phyloP scores from a whole-genome alignment of 805 yeast genomes.

The Cyberlindnera misumaiensis region DNA sequence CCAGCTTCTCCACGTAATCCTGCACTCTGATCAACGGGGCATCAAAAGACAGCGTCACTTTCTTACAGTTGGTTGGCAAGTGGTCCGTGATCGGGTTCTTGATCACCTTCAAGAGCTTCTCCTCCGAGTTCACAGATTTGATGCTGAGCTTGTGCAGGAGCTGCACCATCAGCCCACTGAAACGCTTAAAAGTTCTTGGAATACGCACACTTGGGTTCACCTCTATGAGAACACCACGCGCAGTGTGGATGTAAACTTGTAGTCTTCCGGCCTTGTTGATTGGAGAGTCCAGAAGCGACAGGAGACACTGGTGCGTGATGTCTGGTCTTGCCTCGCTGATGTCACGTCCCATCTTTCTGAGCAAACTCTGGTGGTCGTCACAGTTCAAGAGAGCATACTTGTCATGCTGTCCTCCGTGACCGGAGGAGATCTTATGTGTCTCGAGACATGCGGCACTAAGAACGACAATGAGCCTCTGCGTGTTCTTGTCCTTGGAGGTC shows the following conservation, averaged over 20 bases:
- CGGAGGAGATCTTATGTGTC: conserved; percentile 81
- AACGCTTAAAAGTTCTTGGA: conserved; percentile 96
- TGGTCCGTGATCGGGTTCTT: conserved; percentile 97
- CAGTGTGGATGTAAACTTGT: conserved; percentile 94
- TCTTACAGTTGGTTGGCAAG: conserved; percentile 91
- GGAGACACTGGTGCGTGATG: conserved; percentile 94
- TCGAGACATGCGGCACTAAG: conserved; percentile 93
- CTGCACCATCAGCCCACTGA: conserved; percentile 97
- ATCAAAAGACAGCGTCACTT: conserved; percentile 86
- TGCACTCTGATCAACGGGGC: conserved; percentile 84
- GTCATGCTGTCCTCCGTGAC: conserved; percentile 74
- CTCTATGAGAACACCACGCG: conserved; percentile 89
- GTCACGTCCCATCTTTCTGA: conserved; percentile 94
- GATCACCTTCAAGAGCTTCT: conserved; percentile 85
- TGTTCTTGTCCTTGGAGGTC: conserved; percentile 75
- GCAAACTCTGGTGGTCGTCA: conserved; percentile 95
- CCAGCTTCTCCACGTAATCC: conserved; percentile 74
- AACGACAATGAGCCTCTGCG: conserved; percentile 90
- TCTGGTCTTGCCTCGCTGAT: conserved; percentile 99
- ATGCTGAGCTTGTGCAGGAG: conserved; percentile 86
- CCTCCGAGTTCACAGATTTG: conserved; percentile 92
- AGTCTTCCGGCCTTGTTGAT: conserved; percentile 95
- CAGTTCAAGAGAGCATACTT: conserved; percentile 91
- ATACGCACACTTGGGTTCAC: conserved; percentile 95
- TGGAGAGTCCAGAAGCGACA: conserved; percentile 94